Conservation (phyloP, 495 filamentous ascomycete species). For the Neurospora sp. region DNA sequence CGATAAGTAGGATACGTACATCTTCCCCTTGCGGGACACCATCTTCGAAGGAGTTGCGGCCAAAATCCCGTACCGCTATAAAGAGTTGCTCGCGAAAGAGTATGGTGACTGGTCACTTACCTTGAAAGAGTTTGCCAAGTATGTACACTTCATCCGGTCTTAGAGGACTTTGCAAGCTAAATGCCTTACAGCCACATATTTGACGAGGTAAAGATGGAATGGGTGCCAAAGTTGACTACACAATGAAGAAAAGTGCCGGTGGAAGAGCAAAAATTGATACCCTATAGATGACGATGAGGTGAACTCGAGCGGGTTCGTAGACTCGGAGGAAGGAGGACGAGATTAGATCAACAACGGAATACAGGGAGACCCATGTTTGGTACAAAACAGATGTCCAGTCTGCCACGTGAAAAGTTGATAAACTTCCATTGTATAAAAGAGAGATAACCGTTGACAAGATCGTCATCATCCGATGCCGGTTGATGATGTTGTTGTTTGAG, state of each 20-base stretch:
- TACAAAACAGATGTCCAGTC: background rate
- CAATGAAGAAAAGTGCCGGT: background rate
- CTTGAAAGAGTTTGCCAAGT: constrained; percentile 43
- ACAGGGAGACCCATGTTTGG: background rate
- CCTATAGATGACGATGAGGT: background rate
- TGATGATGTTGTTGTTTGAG: background rate
- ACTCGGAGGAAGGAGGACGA: background rate
- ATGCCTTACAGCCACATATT: constrained; percentile 27
- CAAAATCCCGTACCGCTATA: constrained; percentile 53
- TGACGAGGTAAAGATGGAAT: constrained; percentile 25
- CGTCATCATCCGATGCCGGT: background rate
- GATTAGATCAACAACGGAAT: background rate
- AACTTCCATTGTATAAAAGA: background rate
- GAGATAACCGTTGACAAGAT: background rate
- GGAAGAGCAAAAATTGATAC: background rate
- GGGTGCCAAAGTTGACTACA: constrained; percentile 14
- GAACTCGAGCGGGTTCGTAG: background rate
- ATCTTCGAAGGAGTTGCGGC: constrained; percentile 51
- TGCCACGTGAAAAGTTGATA: background rate
- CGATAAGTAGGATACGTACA: constrained; percentile 23
- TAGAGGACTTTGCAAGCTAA: background rate
- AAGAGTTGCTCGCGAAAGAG: constrained; percentile 49
- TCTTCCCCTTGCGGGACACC: constrained; percentile 36
- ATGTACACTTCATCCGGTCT: constrained; percentile 12
- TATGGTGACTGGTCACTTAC: constrained; percentile 46